Conservation (phyloP, 805 yeast genomes). For the Saccharomycopsis sp. region DNA sequence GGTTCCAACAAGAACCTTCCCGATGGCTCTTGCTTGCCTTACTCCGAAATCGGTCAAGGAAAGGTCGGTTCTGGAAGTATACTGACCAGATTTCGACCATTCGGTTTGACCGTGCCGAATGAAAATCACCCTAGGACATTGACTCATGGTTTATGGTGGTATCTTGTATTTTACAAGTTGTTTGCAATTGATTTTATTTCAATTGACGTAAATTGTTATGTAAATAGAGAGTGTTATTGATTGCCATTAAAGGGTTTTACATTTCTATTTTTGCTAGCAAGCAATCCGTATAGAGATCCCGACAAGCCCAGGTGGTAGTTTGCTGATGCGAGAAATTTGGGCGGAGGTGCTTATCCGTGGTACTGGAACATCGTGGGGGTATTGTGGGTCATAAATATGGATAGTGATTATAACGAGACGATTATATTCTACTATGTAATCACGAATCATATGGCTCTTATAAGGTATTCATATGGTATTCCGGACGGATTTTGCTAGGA, state of each 20-base stretch:
- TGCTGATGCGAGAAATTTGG: not conserved
- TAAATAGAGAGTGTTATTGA: not conserved
- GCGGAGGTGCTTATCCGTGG: too few relatives aligned
- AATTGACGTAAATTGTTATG: not conserved
- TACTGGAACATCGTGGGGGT: too few relatives aligned
- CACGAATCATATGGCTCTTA: too few relatives aligned
- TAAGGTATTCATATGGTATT: too few relatives aligned
- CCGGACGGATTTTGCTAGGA: too few relatives aligned
- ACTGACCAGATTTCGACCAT: constrained; percentile 88
- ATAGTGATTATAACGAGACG: too few relatives aligned
- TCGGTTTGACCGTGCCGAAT: constrained; percentile 89
- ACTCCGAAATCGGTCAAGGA: constrained; percentile 75
- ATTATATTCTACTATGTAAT: too few relatives aligned
- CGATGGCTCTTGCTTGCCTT: constrained; percentile 68
- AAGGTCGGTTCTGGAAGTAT: constrained; percentile 81
- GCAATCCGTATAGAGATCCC: not conserved
- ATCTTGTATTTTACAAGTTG: constrained; percentile 20
- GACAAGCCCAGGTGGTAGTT: too few relatives aligned
- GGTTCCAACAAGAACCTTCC: constrained; percentile 56
- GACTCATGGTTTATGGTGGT: not conserved
- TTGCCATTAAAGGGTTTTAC: too few relatives aligned
- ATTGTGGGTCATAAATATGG: too few relatives aligned
- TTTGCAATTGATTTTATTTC: not conserved
- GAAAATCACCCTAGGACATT: constrained; percentile 58
- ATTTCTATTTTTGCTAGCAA: not conserved